Evolutionary conservation across 345 rosid genomes (phyloP), one percentile per base, ranked within the genome.

Genomic region (Gossypium sturtianum): DNA sequence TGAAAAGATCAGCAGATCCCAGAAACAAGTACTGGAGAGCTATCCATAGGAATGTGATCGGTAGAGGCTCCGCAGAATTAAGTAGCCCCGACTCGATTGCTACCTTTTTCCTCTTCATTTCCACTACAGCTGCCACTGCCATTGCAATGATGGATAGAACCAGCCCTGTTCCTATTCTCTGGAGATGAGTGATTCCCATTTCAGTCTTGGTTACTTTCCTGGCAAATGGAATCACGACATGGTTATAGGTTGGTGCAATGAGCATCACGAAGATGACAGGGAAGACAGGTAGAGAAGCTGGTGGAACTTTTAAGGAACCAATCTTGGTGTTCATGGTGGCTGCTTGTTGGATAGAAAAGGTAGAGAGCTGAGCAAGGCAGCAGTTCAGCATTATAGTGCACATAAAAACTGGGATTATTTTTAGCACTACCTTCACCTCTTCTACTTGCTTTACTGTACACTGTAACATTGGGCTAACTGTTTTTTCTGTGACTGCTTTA

Each of bases 1-100:
- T 89, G 87, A 94, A 92, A 43, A 94, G 87, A 80, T 94, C 98
- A 9, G 97, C 98, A n/a, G 98, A 92, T 74, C 98, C 97, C 15
- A 94, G 93, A 82, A 94, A 90, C 84, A 94, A 73, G 77, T 90
- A 92, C 74, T 92, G 98, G 76, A 90, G 69, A 29, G 97, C 91
- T 19, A 94, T 76, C 98, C 98, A 92, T 11, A 94, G 86, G 87
- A 92, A 94, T 20, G 97, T 86, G 71, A 90, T 85, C 16, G 95
- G 98, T 48, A 94, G 86, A n/a, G 97, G 88, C 47, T 84, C 70
- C 9, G 82, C 11, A 3, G 91, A 79, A 74, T 76, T 77, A 62
- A 66, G 66, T 15, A 80, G 67, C 45, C 87, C 84, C 2, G 81
- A 80, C 22, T 84, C 70, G 0, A 34, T 60, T 2, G 87, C 90